Conservation (phyloP, 768 basidiomycete genomes). For the Cystofilobasidium bisporidii region DNA sequence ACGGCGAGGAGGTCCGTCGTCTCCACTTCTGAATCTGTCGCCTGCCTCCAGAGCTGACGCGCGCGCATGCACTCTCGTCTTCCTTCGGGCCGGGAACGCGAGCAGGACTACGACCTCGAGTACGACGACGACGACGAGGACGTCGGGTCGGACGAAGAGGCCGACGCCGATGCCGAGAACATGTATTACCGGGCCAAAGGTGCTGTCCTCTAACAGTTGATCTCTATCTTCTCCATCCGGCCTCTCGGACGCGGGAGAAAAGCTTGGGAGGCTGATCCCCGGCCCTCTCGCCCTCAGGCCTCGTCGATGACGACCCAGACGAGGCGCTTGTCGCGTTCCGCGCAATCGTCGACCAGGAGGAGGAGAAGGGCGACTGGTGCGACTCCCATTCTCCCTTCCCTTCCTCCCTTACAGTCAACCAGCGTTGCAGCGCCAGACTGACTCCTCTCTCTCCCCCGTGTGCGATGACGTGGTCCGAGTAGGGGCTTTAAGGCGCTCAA, state of each 20-base stretch:
- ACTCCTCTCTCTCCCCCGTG: background rate
- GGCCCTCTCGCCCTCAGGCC: background rate
- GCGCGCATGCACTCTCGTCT: background rate
- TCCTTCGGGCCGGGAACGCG: background rate
- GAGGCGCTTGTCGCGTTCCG: conserved; percentile 82
- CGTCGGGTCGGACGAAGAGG: conserved; percentile 44
- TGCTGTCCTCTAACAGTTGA: conserved; percentile 36
- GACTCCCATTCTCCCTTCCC: conserved; percentile 31
- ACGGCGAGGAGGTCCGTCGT: conserved; percentile 42
- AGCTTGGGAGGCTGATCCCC: too few relatives aligned
- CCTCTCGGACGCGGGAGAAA: too few relatives aligned
- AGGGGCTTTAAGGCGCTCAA: conserved; percentile 99
- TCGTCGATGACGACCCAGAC: conserved; percentile 73
- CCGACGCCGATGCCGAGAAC: conserved; percentile 85
- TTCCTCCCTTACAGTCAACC: background rate
- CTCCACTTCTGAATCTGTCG: background rate
- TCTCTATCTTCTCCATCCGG: too few relatives aligned
- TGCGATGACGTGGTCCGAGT: too few relatives aligned
- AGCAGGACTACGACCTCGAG: conserved; percentile 86
- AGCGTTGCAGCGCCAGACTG: too few relatives aligned
- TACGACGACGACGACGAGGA: conserved; percentile 86
- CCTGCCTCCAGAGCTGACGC: too few relatives aligned
- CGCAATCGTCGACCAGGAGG: conserved; percentile 77
- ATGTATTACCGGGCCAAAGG: conserved; percentile 97
- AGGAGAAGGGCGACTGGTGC: conserved; percentile 90